A percentile compares a stretch with the other conserved stretches of the same genome.
phyloP scores from a whole-genome alignment of 495 filamentous ascomycete genomes.

The Trichocladium antarcticum region DNA sequence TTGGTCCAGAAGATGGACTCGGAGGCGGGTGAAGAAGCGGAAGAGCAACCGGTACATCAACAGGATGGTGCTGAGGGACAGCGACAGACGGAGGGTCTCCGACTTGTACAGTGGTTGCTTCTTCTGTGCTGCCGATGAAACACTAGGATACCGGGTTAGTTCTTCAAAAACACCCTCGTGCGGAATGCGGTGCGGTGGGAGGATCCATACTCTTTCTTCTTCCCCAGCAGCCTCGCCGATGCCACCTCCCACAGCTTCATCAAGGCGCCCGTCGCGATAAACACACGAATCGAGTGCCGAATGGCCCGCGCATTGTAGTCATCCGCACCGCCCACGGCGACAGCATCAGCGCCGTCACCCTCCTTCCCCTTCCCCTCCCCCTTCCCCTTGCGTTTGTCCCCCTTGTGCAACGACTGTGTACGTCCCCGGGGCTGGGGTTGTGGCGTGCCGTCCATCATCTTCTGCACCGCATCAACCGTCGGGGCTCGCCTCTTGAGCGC shows the following conservation, averaged over 20 bases:
- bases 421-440: slow-evolving; percentile 5
- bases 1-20: slow-evolving; percentile 62
- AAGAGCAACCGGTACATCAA: slow-evolving; percentile 80
- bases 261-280: slow-evolving; percentile 54
- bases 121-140: slow-evolving; percentile 13
- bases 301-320: slow-evolving; percentile 74
- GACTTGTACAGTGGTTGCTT: slow-evolving; percentile 52
- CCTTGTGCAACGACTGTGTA: neutral
- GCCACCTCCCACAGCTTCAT: slow-evolving; percentile 60
- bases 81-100: slow-evolving; percentile 62
- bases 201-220: slow-evolving; percentile 36
- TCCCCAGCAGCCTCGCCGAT: slow-evolving; percentile 32
- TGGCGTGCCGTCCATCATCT: slow-evolving; percentile 33
- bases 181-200: neutral
- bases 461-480: slow-evolving; percentile 37
- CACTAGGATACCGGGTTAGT: neutral
- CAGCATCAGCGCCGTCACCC: neutral
- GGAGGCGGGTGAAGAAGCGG: slow-evolving; percentile 76
- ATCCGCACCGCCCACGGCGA: slow-evolving; percentile 29
- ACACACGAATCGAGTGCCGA: slow-evolving; percentile 63
- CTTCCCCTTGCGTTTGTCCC: slow-evolving; percentile 2
- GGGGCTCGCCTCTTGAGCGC: slow-evolving; percentile 52
- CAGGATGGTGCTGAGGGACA: slow-evolving; percentile 72
- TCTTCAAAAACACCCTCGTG: neutral
- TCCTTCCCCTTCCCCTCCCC: slow-evolving; percentile 18